Evolutionary conservation across 2,329 filamentous ascomycete genomes (phyloP).

Genomic region (Colletotrichum sp.): DNA sequence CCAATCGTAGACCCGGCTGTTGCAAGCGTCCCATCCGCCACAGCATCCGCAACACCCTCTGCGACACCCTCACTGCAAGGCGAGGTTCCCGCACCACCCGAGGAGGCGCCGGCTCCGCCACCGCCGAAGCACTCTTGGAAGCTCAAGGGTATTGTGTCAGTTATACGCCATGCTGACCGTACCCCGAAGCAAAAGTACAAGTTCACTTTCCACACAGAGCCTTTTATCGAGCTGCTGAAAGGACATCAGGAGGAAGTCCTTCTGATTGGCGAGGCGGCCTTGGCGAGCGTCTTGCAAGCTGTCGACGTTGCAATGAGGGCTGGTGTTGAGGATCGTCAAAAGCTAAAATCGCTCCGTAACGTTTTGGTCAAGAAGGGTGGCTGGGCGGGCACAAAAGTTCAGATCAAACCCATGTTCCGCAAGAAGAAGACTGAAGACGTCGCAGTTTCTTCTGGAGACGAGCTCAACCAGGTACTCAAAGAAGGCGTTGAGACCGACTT

Average conservation of each 20-base stretch:
- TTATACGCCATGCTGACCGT: constrained; percentile 94
- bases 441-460: constrained; percentile 32
- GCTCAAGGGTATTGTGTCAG: constrained; percentile 94
- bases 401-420: constrained; percentile 99
- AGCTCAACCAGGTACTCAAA: constrained; percentile 34
- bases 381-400: constrained; percentile 96
- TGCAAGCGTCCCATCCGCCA: constrained; percentile 37
- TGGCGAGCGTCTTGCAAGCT: constrained; percentile 87
- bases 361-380: constrained; percentile 90
- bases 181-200: constrained; percentile 99
- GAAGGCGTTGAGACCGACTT: constrained; percentile 30
- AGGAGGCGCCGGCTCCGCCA: constrained; percentile 63
- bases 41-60: constrained; percentile 41
- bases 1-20: constrained; percentile 15
- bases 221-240: constrained; percentile 92
- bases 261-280: constrained; percentile 86
- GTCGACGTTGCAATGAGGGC: constrained; percentile 81
- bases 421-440: constrained; percentile 76
- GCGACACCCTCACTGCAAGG: constrained; percentile 41
- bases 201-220: constrained; percentile 96
- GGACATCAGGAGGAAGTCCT: constrained; percentile 97
- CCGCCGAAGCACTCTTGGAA: constrained; percentile 95
- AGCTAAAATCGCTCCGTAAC: constrained; percentile 84
- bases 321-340: constrained; percentile 82
- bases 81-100: constrained; percentile 30